phyloP scores from a whole-genome alignment of 257 asterid genomes.

The Penstemon davidsonii region DNA sequence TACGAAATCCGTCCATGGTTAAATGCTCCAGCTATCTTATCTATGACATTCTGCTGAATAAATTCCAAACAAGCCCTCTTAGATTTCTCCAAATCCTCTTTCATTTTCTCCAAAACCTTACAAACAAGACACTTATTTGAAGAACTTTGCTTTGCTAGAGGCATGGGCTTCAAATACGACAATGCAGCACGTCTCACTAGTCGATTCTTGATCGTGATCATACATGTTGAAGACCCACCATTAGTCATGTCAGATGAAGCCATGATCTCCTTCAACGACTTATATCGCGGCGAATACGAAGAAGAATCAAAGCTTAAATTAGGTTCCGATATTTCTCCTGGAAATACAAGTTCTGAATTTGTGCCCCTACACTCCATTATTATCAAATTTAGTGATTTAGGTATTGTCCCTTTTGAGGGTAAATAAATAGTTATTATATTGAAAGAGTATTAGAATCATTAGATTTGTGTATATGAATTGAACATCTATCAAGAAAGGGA shows the following conservation, averaged over 20 bases:
- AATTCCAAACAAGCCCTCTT: conserved; percentile 1
- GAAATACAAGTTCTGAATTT: background rate
- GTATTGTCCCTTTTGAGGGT: background rate
- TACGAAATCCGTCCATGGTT: background rate
- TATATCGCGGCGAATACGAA: background rate
- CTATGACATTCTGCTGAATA: background rate
- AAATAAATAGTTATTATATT: background rate
- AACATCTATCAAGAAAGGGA: no score
- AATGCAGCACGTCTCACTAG: conserved; percentile 16
- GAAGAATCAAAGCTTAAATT: background rate
- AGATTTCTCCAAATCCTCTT: background rate
- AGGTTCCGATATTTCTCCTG: background rate
- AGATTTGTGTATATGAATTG: background rate
- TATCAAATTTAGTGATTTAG: background rate
- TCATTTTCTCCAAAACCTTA: background rate
- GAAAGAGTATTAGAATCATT: background rate
- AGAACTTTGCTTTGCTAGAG: background rate
- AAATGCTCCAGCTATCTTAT: background rate
- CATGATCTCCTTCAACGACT: conserved; percentile 24
- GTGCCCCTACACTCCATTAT: background rate
- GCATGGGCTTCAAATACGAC: conserved; percentile 13
- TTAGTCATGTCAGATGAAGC: background rate
- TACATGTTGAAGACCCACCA: no score
- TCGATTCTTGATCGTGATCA: conserved; percentile 11
- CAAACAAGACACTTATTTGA: background rate